Evolutionary conservation across 768 basidiomycete genomes (phyloP), one percentile per base, ranked within the genome.

Genomic region (Podaxis sp.): DNA sequence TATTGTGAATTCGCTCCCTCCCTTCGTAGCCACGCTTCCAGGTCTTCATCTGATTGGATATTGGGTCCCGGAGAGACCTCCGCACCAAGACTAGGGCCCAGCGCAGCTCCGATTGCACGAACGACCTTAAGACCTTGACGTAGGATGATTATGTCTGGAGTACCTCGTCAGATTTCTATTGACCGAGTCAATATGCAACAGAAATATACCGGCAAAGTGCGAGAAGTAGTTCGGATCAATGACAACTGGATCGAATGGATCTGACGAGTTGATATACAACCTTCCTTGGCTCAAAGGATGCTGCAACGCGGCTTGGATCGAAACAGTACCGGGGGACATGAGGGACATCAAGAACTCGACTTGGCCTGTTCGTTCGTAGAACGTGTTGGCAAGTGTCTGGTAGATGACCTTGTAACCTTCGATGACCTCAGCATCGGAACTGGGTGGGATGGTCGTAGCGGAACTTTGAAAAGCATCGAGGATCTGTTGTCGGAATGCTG

Each of bases 151-250:
- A 78, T 57, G 67, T 87, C 85, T 78, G 19, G 19, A n/a, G 6
- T 6, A 9, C 7, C 9, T n/a, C 44, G 19, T 19, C n/a, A 19
- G 13, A 46, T 46, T 17, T 46, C 19, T n/a, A 17, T 8, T 42
- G 12, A 13, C 4, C 40, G 40, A 42, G 15, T 0, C 15, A 49
- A 55, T 3, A 15, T 49, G 13, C 13, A 49, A 33, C 24, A n/a
- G 38, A 4, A 8, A 66, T 73, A 17, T 28, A 80, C 80, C 84
- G 36, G 82, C 81, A 11, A 76, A 72, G 68, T 87, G 82, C n/a
- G 82, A 77, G 53, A 87, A 81, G 73, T 89, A 90, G 63, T 81
- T 73, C 4, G 89, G 89, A 72, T 91, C 86, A 69, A 91, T 87
- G 42, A 81, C 68, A 3, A 87, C 84, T 19, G 76, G 70, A 57